Evolutionary conservation across 2,329 filamentous ascomycete genomes (phyloP), one percentile per base, ranked within the genome.

Genomic region (Fusarium marasasianum): DNA sequence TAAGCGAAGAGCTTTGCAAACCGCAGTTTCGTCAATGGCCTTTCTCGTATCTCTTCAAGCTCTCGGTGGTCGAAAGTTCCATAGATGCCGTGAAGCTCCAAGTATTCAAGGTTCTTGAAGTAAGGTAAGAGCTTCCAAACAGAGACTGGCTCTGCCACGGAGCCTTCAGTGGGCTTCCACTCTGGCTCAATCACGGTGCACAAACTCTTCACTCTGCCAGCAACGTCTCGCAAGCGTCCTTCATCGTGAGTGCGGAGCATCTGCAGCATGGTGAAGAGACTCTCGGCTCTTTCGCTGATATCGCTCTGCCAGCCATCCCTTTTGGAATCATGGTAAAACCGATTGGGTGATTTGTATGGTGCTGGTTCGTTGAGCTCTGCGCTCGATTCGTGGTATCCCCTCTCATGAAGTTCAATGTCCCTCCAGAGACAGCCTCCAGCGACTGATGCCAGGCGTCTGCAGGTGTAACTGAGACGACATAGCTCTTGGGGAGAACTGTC

Each of bases 1-100:
- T 75, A 74, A 2, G 26, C 68, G 33, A 51, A 67, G 10, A 77
- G 48, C 15, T 69, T 77, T 11, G 54, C 65, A n/a, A 63, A 69
- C 2, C 40, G 63, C 8, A 77, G 59, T 4, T 37, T 40, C 0
- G 24, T 18, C 6, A 77, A 37, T 2, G 61, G 33, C 20, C 15
- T 13, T 8, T 35, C 59, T 8, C 9, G 8, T 12, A 69, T 56
- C 4, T 20, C 22, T 10, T 13, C 15, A 7, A 18, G 10, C 13
- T 41, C 18, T 8, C 8, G 15, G 6, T 12, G n/a, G 3, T 10
- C 4, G 0, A 6, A 26, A 1, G 1, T 3, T 3, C 2, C 13
- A 9, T 33, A 7, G 4, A 17, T 22, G 2, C 66, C 63, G 8
- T 77, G 60, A 3, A 77, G 20, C 40, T 77, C 73, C 3, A 77